Conservation (phyloP, 768 basidiomycete genomes). For the Lactifluus volemus region DNA sequence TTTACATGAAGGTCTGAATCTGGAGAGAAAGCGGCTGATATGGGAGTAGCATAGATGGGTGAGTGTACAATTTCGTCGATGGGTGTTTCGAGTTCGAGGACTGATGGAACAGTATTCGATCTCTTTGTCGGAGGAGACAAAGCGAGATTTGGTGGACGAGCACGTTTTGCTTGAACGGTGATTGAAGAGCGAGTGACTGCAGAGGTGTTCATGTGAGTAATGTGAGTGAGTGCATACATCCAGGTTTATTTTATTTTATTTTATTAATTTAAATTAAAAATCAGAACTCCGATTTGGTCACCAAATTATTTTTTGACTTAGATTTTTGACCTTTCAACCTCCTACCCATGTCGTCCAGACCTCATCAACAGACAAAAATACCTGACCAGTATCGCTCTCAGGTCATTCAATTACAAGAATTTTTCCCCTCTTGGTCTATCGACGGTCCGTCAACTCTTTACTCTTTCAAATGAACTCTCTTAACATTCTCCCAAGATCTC, state of each 20-base stretch:
- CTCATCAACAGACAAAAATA: slow-evolving; percentile 15
- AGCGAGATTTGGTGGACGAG: slow-evolving; percentile 45
- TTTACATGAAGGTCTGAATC: slow-evolving; percentile 17
- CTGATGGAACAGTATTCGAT: slow-evolving; percentile 23
- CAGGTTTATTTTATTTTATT: too few relatives aligned
- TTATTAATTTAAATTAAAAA: too few relatives aligned
- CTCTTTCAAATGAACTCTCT: slow-evolving; percentile 16
- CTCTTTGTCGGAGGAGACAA: slow-evolving; percentile 25
- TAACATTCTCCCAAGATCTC: slow-evolving; percentile 42
- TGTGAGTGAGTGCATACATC: too few relatives aligned
- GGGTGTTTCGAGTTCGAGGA: slow-evolving; percentile 29
- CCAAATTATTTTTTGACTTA: too few relatives aligned
- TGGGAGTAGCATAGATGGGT: slow-evolving; percentile 23
- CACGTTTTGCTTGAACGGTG: slow-evolving; percentile 29
- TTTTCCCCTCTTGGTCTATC: slow-evolving; percentile 59
- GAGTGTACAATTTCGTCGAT: slow-evolving; percentile 26
- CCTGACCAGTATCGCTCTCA: slow-evolving; percentile 42
- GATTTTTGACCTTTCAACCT: too few relatives aligned
- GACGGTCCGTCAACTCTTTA: slow-evolving; percentile 43
- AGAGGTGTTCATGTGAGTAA: slow-evolving; percentile 12
- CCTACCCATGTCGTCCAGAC: background rate
- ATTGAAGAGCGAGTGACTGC: slow-evolving; percentile 7
- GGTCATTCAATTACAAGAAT: slow-evolving; percentile 56
- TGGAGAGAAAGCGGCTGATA: slow-evolving; percentile 20
- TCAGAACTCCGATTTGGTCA: too few relatives aligned